These are phyloP conservation scores for Eimeria acervulina DNA, from an alignment of 169 alveolate genomes.

Conservation along the genomic window DNA sequence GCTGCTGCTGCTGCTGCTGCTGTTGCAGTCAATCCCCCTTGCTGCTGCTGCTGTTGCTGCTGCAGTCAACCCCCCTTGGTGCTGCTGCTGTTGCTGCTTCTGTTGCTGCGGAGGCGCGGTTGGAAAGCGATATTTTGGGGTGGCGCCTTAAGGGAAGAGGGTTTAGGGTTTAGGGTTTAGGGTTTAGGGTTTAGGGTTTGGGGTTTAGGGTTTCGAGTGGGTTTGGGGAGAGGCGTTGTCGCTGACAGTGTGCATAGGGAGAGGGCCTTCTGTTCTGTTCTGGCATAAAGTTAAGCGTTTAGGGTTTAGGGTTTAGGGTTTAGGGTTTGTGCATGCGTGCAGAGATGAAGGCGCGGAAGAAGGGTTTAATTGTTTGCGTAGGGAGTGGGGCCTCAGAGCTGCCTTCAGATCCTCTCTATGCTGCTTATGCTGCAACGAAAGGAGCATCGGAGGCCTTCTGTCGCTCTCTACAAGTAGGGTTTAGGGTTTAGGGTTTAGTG, in stretches of 20 bases:
- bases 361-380: constrained; percentile 85
- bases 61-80: neutral
- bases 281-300: too few relatives aligned
- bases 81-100: constrained; percentile 11
- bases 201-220: neutral
- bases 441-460: constrained; percentile 84
- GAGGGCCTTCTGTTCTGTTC: too few relatives aligned
- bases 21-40: neutral
- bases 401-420: constrained; percentile 85
- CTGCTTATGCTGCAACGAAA: constrained; percentile 86
- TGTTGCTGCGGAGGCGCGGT: neutral
- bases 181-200: neutral
- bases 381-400: constrained; percentile 86
- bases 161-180: constrained; percentile 46
- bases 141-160: neutral
- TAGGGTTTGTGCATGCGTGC: neutral
- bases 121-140: neutral
- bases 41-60: constrained; percentile 28
- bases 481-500: neutral
- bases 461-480: constrained; percentile 72
- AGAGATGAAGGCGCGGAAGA: constrained; percentile 71
- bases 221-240: too few relatives aligned
- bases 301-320: too few relatives aligned
- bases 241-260: neutral
- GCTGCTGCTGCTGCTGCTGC: constrained; percentile 34